Evolutionary conservation across 345 rosid species (phyloP), one percentile per base, ranked within the genome.

Genomic region (Brassica incana): DNA sequence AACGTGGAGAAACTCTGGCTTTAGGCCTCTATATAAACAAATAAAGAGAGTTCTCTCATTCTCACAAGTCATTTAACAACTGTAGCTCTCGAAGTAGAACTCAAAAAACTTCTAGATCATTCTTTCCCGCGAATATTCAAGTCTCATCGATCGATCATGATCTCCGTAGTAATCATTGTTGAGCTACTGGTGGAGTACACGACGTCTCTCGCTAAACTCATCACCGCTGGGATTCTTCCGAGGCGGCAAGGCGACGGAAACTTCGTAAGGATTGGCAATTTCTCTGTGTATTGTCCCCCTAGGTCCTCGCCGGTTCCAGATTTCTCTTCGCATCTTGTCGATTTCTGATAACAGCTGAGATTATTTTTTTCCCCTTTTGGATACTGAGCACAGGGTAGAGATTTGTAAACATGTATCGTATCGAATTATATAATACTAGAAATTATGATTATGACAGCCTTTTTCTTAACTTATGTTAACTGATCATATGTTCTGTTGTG

Each of bases 151-250:
- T 12, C 54, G 16, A 78, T 12, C 54, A 89, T 89, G 92, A 88
- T 91, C 3, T 76, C 77, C n/a, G 79, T 84, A 67, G 79, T 86
- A 35, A 66, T 63, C 35, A 56, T 85, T 72, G 81, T 85, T 62
- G 87, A 82, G 86, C 76, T 89, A 25, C 16, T 91, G 76, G 85
- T 74, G 71, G 92, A 80, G 43, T 91, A 83, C 86, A 80, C 85
- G 78, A 72, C 25, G 76, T 88, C 85, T 33, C 71, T 91, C 52
- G 84, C 88, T 2, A 82, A 81, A 74, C 56, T 85, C 65, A 71
- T 18, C 18, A 18, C 85, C 11, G 82, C 77, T 77, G 78, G 52
- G 32, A 60, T 85, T 58, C 38, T 86, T 43, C 85, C 81, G 1
- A 78, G 52, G 14, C 59, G 65, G 69, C 78, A 20, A 20, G 70